phyloP scores from a whole-genome alignment of 257 asterid genomes.

The Capsicum baccatum region DNA sequence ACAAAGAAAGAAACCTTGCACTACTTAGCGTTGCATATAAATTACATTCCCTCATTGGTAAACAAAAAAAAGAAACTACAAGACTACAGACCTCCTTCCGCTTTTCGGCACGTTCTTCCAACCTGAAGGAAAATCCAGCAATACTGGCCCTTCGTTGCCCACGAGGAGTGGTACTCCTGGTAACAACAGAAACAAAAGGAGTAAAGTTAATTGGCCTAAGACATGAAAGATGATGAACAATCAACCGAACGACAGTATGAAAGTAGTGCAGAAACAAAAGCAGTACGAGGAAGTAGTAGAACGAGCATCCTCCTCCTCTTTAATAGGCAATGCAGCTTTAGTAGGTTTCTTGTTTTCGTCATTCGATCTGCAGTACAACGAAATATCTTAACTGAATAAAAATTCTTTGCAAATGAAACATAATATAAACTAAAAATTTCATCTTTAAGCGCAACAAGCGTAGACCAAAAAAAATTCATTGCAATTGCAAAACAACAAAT shows the following conservation, averaged over 20 bases:
- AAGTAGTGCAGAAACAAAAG: slow-evolving; percentile 13
- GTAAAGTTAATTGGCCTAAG: neutral
- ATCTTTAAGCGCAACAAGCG: neutral
- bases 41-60: neutral
- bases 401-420: neutral
- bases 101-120: slow-evolving; percentile 75
- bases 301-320: slow-evolving; percentile 70
- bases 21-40: neutral
- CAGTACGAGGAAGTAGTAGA: slow-evolving; percentile 80
- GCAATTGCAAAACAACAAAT: neutral
- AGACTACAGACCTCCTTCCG: slow-evolving; percentile 30
- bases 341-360: slow-evolving; percentile 44
- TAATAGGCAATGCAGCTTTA: slow-evolving; percentile 36
- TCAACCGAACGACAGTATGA: neutral
- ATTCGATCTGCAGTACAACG: slow-evolving; percentile 48
- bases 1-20: neutral
- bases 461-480: neutral
- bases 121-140: slow-evolving; percentile 65
- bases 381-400: slow-evolving; percentile 16
- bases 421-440: neutral
- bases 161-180: slow-evolving; percentile 56
- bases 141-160: slow-evolving; percentile 55
- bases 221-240: slow-evolving; percentile 31
- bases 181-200: slow-evolving; percentile 1
- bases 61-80: neutral